Evolutionary conservation across 805 yeast genomes (phyloP), one percentile per base, ranked within the genome.

Genomic region (Saccharomycopsis babjevae): DNA sequence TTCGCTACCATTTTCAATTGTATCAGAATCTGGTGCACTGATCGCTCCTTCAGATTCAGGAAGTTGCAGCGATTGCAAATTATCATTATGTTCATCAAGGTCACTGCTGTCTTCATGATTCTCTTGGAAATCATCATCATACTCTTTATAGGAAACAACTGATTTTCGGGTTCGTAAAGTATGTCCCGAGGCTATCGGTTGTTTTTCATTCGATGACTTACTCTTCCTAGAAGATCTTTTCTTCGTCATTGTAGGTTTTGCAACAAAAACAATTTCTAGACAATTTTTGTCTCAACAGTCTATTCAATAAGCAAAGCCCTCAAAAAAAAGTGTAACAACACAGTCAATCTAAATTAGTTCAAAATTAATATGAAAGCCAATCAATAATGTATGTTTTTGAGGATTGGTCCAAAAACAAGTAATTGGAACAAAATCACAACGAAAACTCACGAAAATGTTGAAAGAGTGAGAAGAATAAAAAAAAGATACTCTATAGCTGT

Each of bases 101-200:
- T 57, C 59, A 34, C 60, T 55, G 28, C 25, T 50, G n/a, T 25
- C 18, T 10, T 42, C 39, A 22, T 34, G 34, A 16, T 42, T 54
- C 10, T 61, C 61, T 3, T 60, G 63, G 13, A 22, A 46, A 20
- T 62, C 64, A 18, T 65, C 67, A 36, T 61, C 63, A 5, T 57
- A 54, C 22, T 61, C 65, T 54, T 59, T 57, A 36, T 61, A 62
- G 1, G 62, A 59, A 13, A 62, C 57, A 7, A 43, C 57, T 20
- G 50, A 42, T 16, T 30, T 43, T 18, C 61, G 40, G 3, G 62
- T 54, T 13, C 62, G 57, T 18, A 63, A 50, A 16, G 57, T 55
- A 30, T 61, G 63, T 5, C 28, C 50, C 57, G 64, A 20, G 30
- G 42, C 43, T n/a, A 32, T 36, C 28, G 46, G 36, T 25, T 50